Conservation (phyloP, 1,284 basidiomycete species). For the Leccinum subrobustum region DNA sequence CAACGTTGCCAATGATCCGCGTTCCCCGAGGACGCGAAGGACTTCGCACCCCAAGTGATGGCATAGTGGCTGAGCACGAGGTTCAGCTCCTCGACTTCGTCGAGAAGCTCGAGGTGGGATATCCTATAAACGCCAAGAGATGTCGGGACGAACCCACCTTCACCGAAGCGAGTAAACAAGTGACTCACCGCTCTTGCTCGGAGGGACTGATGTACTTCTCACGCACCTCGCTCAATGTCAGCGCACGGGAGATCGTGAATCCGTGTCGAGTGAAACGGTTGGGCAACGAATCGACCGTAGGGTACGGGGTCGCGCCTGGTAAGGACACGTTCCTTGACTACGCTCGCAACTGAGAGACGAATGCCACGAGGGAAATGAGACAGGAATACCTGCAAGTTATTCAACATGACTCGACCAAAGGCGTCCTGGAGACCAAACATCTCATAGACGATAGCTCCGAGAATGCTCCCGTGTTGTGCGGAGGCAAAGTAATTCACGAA, state of each 20-base stretch:
- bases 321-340: conserved; percentile 38
- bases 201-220: conserved; percentile 46
- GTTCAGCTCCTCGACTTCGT: conserved; percentile 91
- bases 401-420: conserved; percentile 84
- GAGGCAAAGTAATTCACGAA: conserved; percentile 59
- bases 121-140: conserved; percentile 49
- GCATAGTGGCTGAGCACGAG: conserved; percentile 87
- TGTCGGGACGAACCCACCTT: conserved; percentile 4
- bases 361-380: background rate
- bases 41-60: conserved; percentile 68
- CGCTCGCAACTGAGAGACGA: background rate
- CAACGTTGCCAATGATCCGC: conserved; percentile 37
- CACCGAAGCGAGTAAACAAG: background rate
- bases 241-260: conserved; percentile 39
- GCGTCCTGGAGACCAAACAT: conserved; percentile 84
- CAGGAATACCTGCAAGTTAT: background rate
- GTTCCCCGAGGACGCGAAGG: conserved; percentile 16
- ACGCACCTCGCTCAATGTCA: conserved; percentile 51
- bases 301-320: conserved; percentile 68
- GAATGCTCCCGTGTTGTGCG: conserved; percentile 1
- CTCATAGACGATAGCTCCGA: conserved; percentile 78
- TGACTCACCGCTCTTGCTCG: conserved; percentile 66
- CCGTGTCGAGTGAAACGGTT: conserved; percentile 59
- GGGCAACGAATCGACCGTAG: conserved; percentile 47
- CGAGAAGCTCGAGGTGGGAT: conserved; percentile 76